phyloP scores from a whole-genome alignment of 2,329 filamentous ascomycete species.

The Alternaria conjuncta region DNA sequence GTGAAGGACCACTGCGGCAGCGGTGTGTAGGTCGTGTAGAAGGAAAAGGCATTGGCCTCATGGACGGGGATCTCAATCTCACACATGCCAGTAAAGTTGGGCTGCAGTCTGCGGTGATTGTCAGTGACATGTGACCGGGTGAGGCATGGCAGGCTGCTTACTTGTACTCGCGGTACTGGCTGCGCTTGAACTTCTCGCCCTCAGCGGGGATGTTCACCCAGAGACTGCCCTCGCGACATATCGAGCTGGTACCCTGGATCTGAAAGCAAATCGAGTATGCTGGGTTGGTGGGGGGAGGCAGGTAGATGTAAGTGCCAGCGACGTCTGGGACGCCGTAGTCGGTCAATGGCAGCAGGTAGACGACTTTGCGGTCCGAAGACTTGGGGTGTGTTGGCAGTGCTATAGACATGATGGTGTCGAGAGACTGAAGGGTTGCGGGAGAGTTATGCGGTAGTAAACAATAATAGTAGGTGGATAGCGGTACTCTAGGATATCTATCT shows the following conservation, averaged over 20 bases:
- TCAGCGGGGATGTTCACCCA: slow-evolving; percentile 94
- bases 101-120: slow-evolving; percentile 69
- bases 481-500: slow-evolving; percentile 6
- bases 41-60: slow-evolving; percentile 86
- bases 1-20: slow-evolving; percentile 77
- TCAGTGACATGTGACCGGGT: slow-evolving; percentile 15
- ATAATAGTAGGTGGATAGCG: slow-evolving; percentile 16
- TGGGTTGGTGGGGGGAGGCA: slow-evolving; percentile 77
- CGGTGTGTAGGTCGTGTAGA: slow-evolving; percentile 90
- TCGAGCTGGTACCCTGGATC: slow-evolving; percentile 93
- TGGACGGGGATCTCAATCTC: slow-evolving; percentile 88
- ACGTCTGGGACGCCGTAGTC: slow-evolving; percentile 93
- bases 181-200: slow-evolving; percentile 76
- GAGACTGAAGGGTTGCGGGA: slow-evolving; percentile 2
- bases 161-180: slow-evolving; percentile 87
- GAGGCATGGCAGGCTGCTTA: slow-evolving; percentile 55
- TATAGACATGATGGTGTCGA: slow-evolving; percentile 33
- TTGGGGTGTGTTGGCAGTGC: slow-evolving; percentile 14
- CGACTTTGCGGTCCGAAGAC: slow-evolving; percentile 45
- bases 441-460: slow-evolving; percentile 26
- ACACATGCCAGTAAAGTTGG: slow-evolving; percentile 91
- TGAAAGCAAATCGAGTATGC: slow-evolving; percentile 83
- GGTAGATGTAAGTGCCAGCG: slow-evolving; percentile 87
- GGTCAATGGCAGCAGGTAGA: slow-evolving; percentile 89
- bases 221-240: slow-evolving; percentile 90